phyloP scores from a whole-genome alignment of 345 rosid genomes.

The Gossypium sturtianum region DNA sequence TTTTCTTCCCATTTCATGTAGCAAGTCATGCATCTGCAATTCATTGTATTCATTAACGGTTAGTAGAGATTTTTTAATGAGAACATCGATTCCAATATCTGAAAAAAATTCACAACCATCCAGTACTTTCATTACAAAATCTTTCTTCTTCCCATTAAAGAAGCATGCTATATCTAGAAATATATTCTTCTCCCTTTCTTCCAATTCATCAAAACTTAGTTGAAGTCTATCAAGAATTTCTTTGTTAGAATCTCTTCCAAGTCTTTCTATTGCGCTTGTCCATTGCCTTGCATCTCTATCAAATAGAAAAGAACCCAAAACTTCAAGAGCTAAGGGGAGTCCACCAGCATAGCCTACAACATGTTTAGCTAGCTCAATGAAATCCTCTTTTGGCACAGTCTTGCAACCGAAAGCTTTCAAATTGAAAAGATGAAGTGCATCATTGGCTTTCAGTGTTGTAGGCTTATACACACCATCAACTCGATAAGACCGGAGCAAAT shows the following conservation, averaged over 20 bases:
- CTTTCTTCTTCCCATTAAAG: neutral
- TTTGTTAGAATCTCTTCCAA: slow-evolving; percentile 21
- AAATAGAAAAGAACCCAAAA: no score
- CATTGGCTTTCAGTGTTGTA: slow-evolving; percentile 18
- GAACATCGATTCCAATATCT: neutral
- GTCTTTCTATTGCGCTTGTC: no score
- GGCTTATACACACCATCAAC: slow-evolving; percentile 39
- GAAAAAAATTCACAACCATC: neutral
- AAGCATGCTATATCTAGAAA: slow-evolving; percentile 37
- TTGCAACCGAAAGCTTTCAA: slow-evolving; percentile 47
- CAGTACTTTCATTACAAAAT: neutral
- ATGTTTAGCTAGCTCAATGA: no score
- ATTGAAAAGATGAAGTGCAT: slow-evolving; percentile 43
- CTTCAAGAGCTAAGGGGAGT: no score
- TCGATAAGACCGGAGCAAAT: slow-evolving; percentile 16
- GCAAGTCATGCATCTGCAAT: slow-evolving; percentile 25
- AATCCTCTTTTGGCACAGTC: slow-evolving; percentile 24
- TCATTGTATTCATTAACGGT: neutral
- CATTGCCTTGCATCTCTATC: no score
- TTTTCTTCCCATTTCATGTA: slow-evolving; percentile 29
- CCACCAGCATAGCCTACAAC: no score
- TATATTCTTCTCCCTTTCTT: slow-evolving; percentile 24
- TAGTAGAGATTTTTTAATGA: slow-evolving; percentile 7
- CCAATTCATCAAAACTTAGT: slow-evolving; percentile 36
- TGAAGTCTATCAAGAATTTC: slow-evolving; percentile 22